Base-by-base conservation (phyloP, 768 basidiomycete species). In the Lactarius deliciosus region DNA sequence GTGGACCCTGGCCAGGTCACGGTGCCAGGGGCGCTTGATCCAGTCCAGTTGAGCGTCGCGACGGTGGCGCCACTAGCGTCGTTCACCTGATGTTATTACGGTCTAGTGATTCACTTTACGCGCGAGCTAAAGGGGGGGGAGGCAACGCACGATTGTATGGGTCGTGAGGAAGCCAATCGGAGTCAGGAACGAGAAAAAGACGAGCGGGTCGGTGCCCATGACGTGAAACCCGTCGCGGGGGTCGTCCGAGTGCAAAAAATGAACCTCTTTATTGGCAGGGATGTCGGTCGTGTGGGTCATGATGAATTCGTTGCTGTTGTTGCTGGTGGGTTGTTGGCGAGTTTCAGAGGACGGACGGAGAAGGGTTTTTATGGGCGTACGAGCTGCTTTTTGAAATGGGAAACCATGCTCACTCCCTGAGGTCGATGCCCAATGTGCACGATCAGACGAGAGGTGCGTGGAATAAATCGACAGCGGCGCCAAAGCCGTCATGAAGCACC, bases 181-280 rank as follows among this genome's bases (percentile, higher is more conserved):
- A 13, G 89, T 91, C 73, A 87, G 84, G 75, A 91, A 90, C 73
- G 81, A 83, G 74, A 86, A 84, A 77, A 84, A 88, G 71, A 89
- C 76, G 0, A 83, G 83, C 69, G 79, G 81, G 38, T 77, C 78
- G 75, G 84, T 85, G 47, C 89, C 87, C 70, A 90, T 89, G 77
- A 90, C 77, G 65, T 85, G 81, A 73, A 86, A 88, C 65, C 80
- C 81, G 64, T 83, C 72, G 63, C 88, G 84, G 55, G 89, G 88
- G 77, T 91, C 83, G 75, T 87, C 86, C 73, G 79, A 79, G 63
- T 88, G 86, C 57, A 87, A 87, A 80, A 90, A 91, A 77, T 83
- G 89, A 40, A 91, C 70, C 50, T 75, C 74, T 63, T 53, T 50
- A 53, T 61, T 68, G 30, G 55, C 13, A 9, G 57, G 25, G 18